Percentiles rank a stretch among this genome's conserved stretches.
These are phyloP conservation scores for Musa beccarii DNA, from an alignment of 176 grass and related monocot species.

Conservation along the genomic window DNA sequence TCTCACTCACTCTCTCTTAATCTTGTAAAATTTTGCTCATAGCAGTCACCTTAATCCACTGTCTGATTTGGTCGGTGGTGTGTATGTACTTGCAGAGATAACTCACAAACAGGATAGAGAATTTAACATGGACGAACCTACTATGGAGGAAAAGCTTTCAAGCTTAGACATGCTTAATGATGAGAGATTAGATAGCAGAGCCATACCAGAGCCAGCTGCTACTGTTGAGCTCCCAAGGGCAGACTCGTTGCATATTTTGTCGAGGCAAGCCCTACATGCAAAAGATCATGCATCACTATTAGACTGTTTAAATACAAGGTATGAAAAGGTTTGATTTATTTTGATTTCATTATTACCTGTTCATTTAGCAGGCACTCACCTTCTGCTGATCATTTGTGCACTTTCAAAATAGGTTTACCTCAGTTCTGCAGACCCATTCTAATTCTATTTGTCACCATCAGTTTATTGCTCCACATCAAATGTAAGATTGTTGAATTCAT, in stretches of 20 bases:
- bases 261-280: conserved; percentile 83
- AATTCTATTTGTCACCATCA: not conserved
- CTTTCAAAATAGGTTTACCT: not conserved
- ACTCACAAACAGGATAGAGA: conserved; percentile 29
- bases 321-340: conserved; percentile 49
- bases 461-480: not conserved
- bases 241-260: conserved; percentile 86
- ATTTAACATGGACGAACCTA: conserved; percentile 58
- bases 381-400: no score
- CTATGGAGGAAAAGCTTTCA: conserved; percentile 75
- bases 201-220: conserved; percentile 27
- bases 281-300: conserved; percentile 65
- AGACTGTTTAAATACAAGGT: conserved; percentile 58
- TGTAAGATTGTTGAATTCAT: no score
- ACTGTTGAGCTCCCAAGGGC: conserved; percentile 56
- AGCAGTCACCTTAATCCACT: not conserved
- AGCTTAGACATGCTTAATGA: conserved; percentile 41
- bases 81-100: conserved; percentile 28
- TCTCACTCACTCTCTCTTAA: no score
- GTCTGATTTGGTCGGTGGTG: conserved; percentile 10
- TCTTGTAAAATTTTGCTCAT: not conserved
- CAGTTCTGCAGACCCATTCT: not conserved
- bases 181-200: conserved; percentile 23
- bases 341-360: conserved; percentile 13
- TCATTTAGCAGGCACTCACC: not conserved